Percentiles rank a stretch among this genome's conserved stretches.
Conservation (phyloP, 2,329 filamentous ascomycete genomes). For the Pseudovirgaria hyperparasitica region DNA sequence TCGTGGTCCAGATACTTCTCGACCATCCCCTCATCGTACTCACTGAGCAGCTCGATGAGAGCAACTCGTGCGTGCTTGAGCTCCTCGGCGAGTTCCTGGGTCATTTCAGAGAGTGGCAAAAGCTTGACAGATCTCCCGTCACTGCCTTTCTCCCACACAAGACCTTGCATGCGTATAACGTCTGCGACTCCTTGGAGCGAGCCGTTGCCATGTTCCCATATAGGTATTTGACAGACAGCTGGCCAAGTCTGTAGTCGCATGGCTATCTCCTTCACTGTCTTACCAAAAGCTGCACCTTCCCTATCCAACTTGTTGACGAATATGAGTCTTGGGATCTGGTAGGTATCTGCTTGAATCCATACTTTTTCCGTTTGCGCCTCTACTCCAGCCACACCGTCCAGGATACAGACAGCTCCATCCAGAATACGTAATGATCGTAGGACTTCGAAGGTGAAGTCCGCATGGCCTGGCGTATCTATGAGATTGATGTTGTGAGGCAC, state of each 20-base stretch:
- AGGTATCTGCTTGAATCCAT: conserved; percentile 79
- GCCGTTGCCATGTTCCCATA: conserved; percentile 67
- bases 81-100: conserved; percentile 45
- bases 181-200: conserved; percentile 76
- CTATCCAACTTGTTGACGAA: conserved; percentile 81
- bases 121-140: conserved; percentile 52
- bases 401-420: conserved; percentile 83
- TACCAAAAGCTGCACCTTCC: conserved; percentile 68
- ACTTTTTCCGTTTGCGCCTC: conserved; percentile 96
- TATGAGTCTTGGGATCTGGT: conserved; percentile 69
- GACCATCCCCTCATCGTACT: conserved; percentile 77
- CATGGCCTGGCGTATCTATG: conserved; percentile 93
- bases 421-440: conserved; percentile 78
- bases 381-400: conserved; percentile 85
- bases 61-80: conserved; percentile 62
- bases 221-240: conserved; percentile 86
- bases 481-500: conserved; percentile 38
- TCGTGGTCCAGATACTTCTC: conserved; percentile 71
- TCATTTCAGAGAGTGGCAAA: conserved; percentile 42
- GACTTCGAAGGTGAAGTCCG: conserved; percentile 96
- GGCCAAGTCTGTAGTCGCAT: conserved; percentile 71
- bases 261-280: conserved; percentile 76
- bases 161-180: conserved; percentile 59
- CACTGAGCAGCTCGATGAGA: conserved; percentile 72
- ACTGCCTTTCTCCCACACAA: conserved; percentile 57